Percentiles rank a stretch among this genome's conserved stretches.
Conservation (phyloP, 2,329 filamentous ascomycete genomes). For the Colletotrichum godetiae region DNA sequence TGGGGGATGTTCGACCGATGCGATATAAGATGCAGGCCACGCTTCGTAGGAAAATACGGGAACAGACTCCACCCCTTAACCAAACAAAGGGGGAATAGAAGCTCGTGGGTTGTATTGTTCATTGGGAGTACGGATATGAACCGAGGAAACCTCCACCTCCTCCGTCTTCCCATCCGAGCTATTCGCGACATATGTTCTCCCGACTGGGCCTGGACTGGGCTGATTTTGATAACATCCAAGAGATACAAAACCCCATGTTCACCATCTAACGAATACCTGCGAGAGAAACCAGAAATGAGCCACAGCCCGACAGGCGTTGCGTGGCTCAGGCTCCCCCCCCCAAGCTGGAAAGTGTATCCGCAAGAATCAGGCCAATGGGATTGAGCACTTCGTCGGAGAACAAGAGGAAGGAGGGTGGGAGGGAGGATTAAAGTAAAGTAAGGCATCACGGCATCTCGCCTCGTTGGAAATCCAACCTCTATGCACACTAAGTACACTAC, state of each 20-base stretch:
- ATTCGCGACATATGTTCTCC: not conserved
- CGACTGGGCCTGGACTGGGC: not conserved
- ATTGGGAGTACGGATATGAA: not conserved
- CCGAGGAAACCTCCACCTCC: not conserved
- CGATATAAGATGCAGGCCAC: not conserved
- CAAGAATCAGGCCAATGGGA: not conserved
- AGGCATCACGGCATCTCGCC: conserved; percentile 2
- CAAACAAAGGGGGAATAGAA: not conserved
- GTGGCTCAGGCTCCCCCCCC: not conserved
- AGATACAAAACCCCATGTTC: not conserved
- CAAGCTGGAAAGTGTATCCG: not conserved
- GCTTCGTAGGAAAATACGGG: not conserved
- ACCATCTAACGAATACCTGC: not conserved
- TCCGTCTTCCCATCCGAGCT: not conserved
- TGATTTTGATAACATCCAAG: not conserved
- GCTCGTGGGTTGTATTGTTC: not conserved
- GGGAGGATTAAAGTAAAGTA: not conserved
- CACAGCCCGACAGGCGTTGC: not conserved
- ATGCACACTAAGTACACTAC: no score
- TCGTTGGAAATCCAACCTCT: not conserved
- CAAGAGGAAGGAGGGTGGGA: not conserved
- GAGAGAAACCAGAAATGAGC: not conserved
- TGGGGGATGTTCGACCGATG: not conserved
- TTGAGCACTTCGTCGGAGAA: not conserved
- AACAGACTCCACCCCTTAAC: not conserved